Evolutionary conservation across 2,329 filamentous ascomycete genomes (phyloP), one percentile per base, ranked within the genome.

Genomic region (Calonectria multiphialidica): DNA sequence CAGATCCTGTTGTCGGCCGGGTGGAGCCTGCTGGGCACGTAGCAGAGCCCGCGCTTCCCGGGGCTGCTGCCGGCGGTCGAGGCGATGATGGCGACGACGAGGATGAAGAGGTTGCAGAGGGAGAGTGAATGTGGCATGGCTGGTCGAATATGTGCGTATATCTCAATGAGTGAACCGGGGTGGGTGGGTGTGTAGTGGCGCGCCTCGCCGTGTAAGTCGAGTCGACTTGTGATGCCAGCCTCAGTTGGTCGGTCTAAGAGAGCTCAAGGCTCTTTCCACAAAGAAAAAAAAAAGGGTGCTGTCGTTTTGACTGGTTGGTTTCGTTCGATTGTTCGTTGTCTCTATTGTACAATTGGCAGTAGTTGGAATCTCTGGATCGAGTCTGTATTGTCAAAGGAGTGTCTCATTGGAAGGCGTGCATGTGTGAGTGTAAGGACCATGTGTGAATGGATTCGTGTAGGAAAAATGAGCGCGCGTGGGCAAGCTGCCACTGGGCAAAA

Each of bases 21-120:
- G 69, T 87, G 84, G 1, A 88, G 80, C 6, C 83, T 74, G 71
- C 91, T 89, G 8, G 90, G 88, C 21, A 94, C 89, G 82, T 92
- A 94, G 79, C 91, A 89, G 65, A 97, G 92, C 33, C 94, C 94
- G 76, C 94, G 93, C 83, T 96, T 96, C 18, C 86, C 78, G 7
- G 85, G 79, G 30, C 21, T 15, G 3, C 83, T n/a, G 35, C 35
- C 35, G 77, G 77, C 73, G 61, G 80, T 82, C 7, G 78, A 77
- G 18, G 78, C 76, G 37, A 80, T 63, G 16, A 75, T 71, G 10
- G 75, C 65, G 33, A 81, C 45, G 23, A 80, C 35, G 42, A 80
- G 45, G 23, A 80, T 57, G 15, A 71, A 21, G 40, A 75, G 23
- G 30, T 45, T 42, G 30, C 33, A n/a, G n/a, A 77, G 37, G 9